Evolutionary conservation across 768 basidiomycete species (phyloP).

Genomic region (Agaricus subrufescens): DNA sequence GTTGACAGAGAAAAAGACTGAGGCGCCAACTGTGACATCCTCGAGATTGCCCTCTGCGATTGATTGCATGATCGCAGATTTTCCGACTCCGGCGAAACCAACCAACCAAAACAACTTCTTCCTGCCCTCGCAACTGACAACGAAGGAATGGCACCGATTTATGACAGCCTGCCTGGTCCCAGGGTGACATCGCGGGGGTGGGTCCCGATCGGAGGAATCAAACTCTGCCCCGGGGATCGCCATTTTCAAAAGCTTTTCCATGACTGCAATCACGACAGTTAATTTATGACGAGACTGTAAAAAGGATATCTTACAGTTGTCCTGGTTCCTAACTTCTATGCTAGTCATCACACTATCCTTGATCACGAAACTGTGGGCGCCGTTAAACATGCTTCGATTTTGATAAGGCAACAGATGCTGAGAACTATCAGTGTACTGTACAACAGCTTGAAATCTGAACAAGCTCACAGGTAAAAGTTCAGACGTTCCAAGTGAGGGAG

Average conservation of each 20-base stretch:
- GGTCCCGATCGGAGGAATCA: slow-evolving; percentile 4
- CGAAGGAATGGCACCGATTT: not conserved
- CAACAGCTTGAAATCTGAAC: no score
- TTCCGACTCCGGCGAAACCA: slow-evolving; percentile 6
- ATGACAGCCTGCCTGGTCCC: not conserved
- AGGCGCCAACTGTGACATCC: not conserved
- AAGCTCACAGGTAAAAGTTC: no score
- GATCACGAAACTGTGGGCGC: no score
- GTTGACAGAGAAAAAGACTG: slow-evolving; percentile 18
- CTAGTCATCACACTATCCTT: no score
- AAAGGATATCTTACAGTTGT: no score
- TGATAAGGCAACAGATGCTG: no score
- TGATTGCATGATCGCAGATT: slow-evolving; percentile 8
- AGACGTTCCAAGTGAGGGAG: no score
- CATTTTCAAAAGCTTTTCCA: not conserved
- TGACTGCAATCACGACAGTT: not conserved
- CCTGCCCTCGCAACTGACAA: not conserved
- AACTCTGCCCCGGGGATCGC: not conserved
- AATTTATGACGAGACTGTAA: no score
- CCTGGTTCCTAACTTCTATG: no score
- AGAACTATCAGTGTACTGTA: no score
- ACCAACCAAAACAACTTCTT: not conserved
- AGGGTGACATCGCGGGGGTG: not conserved
- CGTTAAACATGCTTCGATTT: no score
- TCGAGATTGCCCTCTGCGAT: not conserved